Percentiles rank a stretch among this genome's conserved stretches.
Conservation (phyloP, 768 basidiomycete genomes). For the Rhodotorula kratochvilovae region DNA sequence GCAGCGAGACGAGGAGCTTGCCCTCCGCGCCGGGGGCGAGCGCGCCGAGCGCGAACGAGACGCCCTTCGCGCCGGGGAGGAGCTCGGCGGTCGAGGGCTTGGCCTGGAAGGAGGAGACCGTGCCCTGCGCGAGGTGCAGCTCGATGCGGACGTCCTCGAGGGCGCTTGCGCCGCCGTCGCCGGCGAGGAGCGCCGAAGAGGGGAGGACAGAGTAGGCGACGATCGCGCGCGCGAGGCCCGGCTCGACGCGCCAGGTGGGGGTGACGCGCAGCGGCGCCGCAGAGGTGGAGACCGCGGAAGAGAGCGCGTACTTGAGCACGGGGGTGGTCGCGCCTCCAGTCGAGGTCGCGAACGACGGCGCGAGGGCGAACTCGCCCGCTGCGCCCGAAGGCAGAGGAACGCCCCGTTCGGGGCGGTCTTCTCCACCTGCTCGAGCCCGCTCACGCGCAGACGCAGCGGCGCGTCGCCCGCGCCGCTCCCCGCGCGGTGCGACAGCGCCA, state of each 20-base stretch:
- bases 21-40: constrained; percentile 10
- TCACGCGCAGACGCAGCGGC: constrained; percentile 43
- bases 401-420: constrained; percentile 52
- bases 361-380: constrained; percentile 48
- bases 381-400: constrained; percentile 44
- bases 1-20: constrained; percentile 48
- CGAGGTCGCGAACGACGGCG: constrained; percentile 35
- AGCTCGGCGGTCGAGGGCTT: constrained; percentile 49
- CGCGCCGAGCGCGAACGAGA: constrained; percentile 41
- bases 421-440: constrained; percentile 48
- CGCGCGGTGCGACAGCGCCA: constrained; percentile 42
- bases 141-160: constrained; percentile 45
- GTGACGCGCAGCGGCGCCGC: constrained; percentile 47
- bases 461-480: constrained; percentile 33
- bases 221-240: constrained; percentile 48
- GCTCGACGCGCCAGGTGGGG: constrained; percentile 49
- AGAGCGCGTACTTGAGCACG: constrained; percentile 51
- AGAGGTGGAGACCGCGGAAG: constrained; percentile 31
- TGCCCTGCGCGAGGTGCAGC: constrained; percentile 44
- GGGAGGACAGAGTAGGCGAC: constrained; percentile 46
- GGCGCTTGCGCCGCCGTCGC: no score
- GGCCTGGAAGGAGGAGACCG: constrained; percentile 48
- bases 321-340: constrained; percentile 32
- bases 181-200: constrained; percentile 15
- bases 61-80: constrained; percentile 37